A percentile compares a stretch with the other conserved stretches of the same genome.
These are phyloP conservation scores for Fusarium temperatum DNA, from an alignment of 2,329 filamentous ascomycete species.

Conservation along the genomic window DNA sequence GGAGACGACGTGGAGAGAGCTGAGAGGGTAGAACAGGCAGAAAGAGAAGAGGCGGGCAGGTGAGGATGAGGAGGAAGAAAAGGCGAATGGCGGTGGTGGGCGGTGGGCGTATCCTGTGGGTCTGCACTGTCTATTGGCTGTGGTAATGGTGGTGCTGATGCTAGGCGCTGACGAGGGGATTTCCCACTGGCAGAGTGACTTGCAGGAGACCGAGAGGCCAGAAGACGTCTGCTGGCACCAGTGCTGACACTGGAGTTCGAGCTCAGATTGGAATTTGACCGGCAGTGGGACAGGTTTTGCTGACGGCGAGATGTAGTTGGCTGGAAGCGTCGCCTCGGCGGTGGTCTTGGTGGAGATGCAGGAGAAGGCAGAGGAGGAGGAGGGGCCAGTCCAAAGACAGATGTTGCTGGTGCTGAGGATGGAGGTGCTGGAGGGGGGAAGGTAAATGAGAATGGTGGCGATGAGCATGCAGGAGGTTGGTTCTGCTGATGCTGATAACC, in stretches of 20 bases:
- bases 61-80: slow-evolving; percentile 46
- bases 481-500: slow-evolving; percentile 23
- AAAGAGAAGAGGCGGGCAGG: slow-evolving; percentile 36
- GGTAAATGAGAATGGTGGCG: slow-evolving; percentile 24
- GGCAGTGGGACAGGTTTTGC: slow-evolving; percentile 39
- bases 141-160: slow-evolving; percentile 11
- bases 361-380: slow-evolving; percentile 32
- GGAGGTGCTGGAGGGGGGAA: slow-evolving; percentile 18
- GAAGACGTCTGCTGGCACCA: slow-evolving; percentile 30
- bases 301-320: slow-evolving; percentile 41
- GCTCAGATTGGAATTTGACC: slow-evolving; percentile 32
- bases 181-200: slow-evolving; percentile 35
- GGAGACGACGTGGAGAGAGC: slow-evolving; percentile 34
- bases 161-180: slow-evolving; percentile 41
- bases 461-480: slow-evolving; percentile 20
- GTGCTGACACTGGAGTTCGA: slow-evolving; percentile 19
- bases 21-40: slow-evolving; percentile 35
- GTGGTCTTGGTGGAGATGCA: slow-evolving; percentile 32
- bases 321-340: slow-evolving; percentile 35
- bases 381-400: slow-evolving; percentile 23
- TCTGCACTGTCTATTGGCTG: slow-evolving; percentile 29
- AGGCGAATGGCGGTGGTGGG: slow-evolving; percentile 42
- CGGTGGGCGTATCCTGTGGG: slow-evolving; percentile 35
- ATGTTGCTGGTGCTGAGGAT: slow-evolving; percentile 30
- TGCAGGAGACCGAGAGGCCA: slow-evolving; percentile 34